Evolutionary conservation across 2,329 filamentous ascomycete genomes (phyloP).

Genomic region (Furcasterigmium furcatum): DNA sequence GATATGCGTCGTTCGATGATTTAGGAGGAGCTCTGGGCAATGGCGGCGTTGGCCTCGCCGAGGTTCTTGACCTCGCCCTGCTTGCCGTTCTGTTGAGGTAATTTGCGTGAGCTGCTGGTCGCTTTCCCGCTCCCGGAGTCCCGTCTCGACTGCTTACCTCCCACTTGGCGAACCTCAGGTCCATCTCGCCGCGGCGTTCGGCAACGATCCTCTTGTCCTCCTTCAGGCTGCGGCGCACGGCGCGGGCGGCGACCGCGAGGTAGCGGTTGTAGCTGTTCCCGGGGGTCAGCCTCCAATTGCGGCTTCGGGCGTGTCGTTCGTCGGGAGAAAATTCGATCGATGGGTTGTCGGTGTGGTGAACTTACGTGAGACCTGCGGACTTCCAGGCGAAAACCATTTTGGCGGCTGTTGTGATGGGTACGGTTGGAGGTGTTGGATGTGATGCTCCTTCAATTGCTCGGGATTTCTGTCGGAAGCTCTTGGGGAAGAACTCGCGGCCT

Average conservation of each 20-base stretch:
- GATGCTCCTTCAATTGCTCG: constrained; percentile 25
- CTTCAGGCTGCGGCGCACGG: constrained; percentile 95
- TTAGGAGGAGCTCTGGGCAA: constrained; percentile 14
- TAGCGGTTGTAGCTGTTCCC: constrained; percentile 95
- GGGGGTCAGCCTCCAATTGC: constrained; percentile 23
- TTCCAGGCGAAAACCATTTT: constrained; percentile 99
- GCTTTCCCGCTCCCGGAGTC: constrained; percentile 1
- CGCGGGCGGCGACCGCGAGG: constrained; percentile 90
- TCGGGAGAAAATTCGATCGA: background rate
- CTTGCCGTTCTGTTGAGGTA: constrained; percentile 78
- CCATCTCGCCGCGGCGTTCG: constrained; percentile 86
- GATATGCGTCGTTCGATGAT: background rate
- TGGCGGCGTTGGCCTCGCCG: constrained; percentile 48
- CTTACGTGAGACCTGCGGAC: constrained; percentile 93
- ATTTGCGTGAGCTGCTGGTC: constrained; percentile 13
- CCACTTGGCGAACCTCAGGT: constrained; percentile 92
- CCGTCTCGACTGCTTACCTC: constrained; percentile 66
- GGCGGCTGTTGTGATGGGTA: constrained; percentile 32
- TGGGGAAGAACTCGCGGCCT: background rate
- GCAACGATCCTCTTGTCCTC: constrained; percentile 84
- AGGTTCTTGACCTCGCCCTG: constrained; percentile 81
- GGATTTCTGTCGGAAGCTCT: constrained; percentile 5
- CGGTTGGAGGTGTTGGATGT: constrained; percentile 29
- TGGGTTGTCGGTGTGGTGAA: constrained; percentile 17
- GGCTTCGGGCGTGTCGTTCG: background rate